Evolutionary conservation across 768 basidiomycete genomes (phyloP).

Genomic region (Xerocomus brunneocitrinus): DNA sequence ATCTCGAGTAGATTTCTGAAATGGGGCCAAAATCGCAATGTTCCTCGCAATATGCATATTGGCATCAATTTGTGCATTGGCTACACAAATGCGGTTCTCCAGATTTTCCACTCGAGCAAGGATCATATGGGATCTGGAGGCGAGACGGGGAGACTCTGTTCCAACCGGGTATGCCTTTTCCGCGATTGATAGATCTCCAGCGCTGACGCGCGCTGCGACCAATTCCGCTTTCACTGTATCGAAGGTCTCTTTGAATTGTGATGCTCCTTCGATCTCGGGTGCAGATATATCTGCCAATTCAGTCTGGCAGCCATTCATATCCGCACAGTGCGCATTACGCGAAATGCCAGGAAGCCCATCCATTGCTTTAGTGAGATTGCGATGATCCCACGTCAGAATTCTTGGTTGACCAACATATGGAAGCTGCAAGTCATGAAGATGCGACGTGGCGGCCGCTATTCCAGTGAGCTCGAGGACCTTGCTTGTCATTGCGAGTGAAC

Average conservation of each 20-base stretch:
- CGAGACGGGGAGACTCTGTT: conserved; percentile 27
- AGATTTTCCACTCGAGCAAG: conserved; percentile 61
- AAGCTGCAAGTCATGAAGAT: conserved; percentile 65
- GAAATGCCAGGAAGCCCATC: conserved; percentile 28
- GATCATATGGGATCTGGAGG: conserved; percentile 52
- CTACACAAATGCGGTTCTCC: conserved; percentile 50
- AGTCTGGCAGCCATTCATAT: conserved; percentile 22
- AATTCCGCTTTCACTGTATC: conserved; percentile 84
- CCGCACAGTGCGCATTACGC: conserved; percentile 23
- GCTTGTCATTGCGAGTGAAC: conserved; percentile 63
- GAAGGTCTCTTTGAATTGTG: conserved; percentile 77
- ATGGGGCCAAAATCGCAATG: conserved; percentile 81
- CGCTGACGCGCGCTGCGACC: conserved; percentile 45
- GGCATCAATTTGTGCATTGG: conserved; percentile 57
- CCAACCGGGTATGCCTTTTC: conserved; percentile 17
- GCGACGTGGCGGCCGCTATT: conserved; percentile 80
- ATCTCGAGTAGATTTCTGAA: conserved; percentile 79
- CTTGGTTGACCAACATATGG: conserved; percentile 22
- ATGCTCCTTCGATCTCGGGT: conserved; percentile 55
- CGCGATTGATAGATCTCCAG: conserved; percentile 21
- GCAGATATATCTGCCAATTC: conserved; percentile 35
- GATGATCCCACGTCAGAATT: conserved; percentile 39
- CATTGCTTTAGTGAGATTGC: conserved; percentile 37
- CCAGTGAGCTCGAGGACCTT: conserved; percentile 75
- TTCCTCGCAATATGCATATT: conserved; percentile 76